These are phyloP conservation scores for Arbutus unedo DNA, from an alignment of 148 eudicot species.

Conservation along the genomic window DNA sequence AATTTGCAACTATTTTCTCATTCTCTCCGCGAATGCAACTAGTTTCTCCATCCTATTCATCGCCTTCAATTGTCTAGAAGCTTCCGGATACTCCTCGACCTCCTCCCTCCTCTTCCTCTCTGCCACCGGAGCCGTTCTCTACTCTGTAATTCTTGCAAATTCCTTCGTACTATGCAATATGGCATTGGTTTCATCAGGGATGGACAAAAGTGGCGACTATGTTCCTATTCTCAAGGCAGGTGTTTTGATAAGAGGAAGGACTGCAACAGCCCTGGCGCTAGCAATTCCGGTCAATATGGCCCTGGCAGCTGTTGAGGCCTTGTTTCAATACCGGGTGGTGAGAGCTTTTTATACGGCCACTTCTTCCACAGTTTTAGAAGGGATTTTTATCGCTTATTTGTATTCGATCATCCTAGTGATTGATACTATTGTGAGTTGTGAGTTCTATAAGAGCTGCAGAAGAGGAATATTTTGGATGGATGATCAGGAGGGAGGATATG, in stretches of 20 bases:
- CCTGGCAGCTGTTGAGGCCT: constrained; percentile 58
- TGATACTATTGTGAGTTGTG: constrained; percentile 50
- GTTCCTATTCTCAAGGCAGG: constrained; percentile 51
- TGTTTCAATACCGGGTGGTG: constrained; percentile 62
- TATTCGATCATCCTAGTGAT: constrained; percentile 54
- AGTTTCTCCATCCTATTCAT: constrained; percentile 47
- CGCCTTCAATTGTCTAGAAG: constrained; percentile 37
- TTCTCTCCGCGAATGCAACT: constrained; percentile 65
- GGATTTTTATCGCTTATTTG: constrained; percentile 55
- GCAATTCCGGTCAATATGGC: constrained; percentile 56
- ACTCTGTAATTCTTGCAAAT: constrained; percentile 62
- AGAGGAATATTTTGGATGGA: constrained; percentile 9
- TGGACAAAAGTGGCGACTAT: constrained; percentile 38
- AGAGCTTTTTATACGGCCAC: constrained; percentile 16
- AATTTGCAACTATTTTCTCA: constrained; percentile 36
- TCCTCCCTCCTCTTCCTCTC: constrained; percentile 34
- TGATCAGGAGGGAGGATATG: constrained; percentile 8
- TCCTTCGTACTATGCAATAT: constrained; percentile 53
- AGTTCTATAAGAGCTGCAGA: constrained; percentile 55
- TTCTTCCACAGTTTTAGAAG: constrained; percentile 46
- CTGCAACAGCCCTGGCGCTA: constrained; percentile 54
- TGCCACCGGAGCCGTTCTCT: constrained; percentile 35
- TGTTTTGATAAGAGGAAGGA: constrained; percentile 45
- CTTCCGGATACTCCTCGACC: constrained; percentile 29
- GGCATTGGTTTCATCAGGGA: constrained; percentile 46